Evolutionary conservation across 2,329 filamentous ascomycete genomes (phyloP).

Genomic region (Cryoendolithus antarcticus): DNA sequence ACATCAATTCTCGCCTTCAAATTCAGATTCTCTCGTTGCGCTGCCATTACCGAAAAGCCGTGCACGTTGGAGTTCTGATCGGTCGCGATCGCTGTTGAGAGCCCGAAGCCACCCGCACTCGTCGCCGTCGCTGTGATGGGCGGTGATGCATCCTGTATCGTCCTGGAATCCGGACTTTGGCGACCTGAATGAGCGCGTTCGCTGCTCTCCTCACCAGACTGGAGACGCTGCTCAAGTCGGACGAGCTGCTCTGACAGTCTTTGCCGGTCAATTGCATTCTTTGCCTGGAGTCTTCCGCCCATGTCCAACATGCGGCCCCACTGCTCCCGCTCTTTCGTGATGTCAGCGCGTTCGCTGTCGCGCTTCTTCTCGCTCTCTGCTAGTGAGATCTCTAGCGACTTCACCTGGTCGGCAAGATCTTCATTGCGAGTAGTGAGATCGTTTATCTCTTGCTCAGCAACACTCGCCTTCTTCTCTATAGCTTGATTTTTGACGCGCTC

Average conservation of each 20-base stretch:
- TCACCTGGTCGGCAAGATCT: conserved; percentile 34
- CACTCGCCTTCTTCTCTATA: conserved; percentile 38
- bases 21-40: not conserved
- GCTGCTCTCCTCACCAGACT: not conserved
- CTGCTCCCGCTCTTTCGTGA: conserved; percentile 34
- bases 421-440: conserved; percentile 39
- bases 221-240: conserved; percentile 14
- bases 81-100: not conserved
- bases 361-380: conserved; percentile 37
- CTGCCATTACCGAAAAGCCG: not conserved
- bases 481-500: conserved; percentile 38
- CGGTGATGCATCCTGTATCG: not conserved
- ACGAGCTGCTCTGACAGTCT: conserved; percentile 29
- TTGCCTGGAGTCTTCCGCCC: conserved; percentile 33
- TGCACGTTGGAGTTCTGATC: not conserved
- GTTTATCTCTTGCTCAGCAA: conserved; percentile 41
- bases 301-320: conserved; percentile 41
- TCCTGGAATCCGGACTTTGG: not conserved
- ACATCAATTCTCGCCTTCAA: too few species aligned
- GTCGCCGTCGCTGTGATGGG: not conserved
- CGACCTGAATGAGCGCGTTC: not conserved
- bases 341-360: conserved; percentile 33
- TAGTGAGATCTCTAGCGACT: conserved; percentile 36
- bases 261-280: conserved; percentile 31
- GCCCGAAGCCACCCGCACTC: not conserved